Evolutionary conservation across 139 green algal species (phyloP), one percentile per base, ranked within the genome.

Genomic region (Diplosphaera chodatii): DNA sequence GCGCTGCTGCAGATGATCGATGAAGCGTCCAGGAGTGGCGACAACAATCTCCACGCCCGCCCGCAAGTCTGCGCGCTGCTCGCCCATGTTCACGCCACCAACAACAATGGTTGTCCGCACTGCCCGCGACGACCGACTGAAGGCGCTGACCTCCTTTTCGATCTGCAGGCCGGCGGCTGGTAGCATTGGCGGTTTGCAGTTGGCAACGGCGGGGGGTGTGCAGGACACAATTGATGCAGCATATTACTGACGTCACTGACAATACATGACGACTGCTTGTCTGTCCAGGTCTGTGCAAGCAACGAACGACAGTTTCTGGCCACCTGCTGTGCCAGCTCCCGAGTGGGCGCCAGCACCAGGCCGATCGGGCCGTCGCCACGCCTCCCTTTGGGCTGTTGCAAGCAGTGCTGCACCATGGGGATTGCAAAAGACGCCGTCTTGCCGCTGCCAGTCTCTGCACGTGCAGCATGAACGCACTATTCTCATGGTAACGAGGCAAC

Each of bases 311-410:
- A n/a, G n/a, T n/a, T n/a, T n/a, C n/a, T n/a, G n/a, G n/a, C n/a
- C 64, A 91, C 93, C 81, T 97, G 92, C 68, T 90, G 86, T 37
- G 97, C 90, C 55, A 98, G 88, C 83, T 98, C 94, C 4, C 94
- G 72, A 30, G 84, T 91, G 23, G 84, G 84, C 32, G 84, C 86
- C 55, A 91, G 68, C 28, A 90, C 77, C 2, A 84, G 67, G 15
- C 55, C 56, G n/a, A 95, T 83, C n/a, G 91, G 91, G 0, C 91
- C 91, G 48, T 96, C 91, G 1, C 90, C 90, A 2, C 77, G 77
- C n/a, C 78, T 56, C 59, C 93, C 32, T 6, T 79, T 68, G 2
- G 71, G 66, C 78, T 93, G 86, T 29, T 86, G 48, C 48, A 94
- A 70, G 75, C 87, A 93, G 70, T 94, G 89, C 80, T 95, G 88